These are phyloP conservation scores for Senna siamea DNA, from an alignment of 306 rosid species.

Conservation along the genomic window DNA sequence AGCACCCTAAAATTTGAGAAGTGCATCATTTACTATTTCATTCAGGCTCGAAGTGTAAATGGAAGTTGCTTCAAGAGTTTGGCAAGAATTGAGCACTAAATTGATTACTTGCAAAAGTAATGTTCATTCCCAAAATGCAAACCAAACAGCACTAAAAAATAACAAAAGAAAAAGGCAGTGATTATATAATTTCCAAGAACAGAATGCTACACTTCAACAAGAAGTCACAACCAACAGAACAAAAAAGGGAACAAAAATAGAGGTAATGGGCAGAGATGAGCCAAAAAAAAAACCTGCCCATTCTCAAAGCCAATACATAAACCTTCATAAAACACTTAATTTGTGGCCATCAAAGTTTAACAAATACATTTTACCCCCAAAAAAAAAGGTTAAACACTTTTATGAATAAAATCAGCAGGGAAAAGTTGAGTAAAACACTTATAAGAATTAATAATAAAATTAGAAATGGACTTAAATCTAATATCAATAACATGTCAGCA, in stretches of 20 bases:
- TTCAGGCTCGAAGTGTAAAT: conserved; percentile 12
- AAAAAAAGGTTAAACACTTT: not conserved
- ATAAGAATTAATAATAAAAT: conserved; percentile 16
- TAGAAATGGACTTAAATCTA: conserved; percentile 4
- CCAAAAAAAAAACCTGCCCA: not conserved
- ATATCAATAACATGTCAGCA: conserved; percentile 30
- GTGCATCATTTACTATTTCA: conserved; percentile 28
- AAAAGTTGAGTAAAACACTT: not conserved
- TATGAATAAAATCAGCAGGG: not conserved
- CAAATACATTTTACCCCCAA: not conserved
- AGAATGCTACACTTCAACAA: not conserved
- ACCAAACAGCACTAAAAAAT: conserved; percentile 6
- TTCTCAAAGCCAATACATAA: not conserved
- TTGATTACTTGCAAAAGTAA: conserved; percentile 6
- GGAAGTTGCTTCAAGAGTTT: not conserved
- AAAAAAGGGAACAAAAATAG: not conserved
- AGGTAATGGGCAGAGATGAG: conserved; percentile 11
- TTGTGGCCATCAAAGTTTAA: conserved; percentile 15
- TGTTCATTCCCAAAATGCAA: conserved; percentile 27
- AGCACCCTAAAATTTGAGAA: not conserved
- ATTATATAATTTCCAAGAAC: not conserved
- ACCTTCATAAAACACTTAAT: not conserved
- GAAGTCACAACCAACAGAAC: not conserved
- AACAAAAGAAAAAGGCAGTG: not conserved
- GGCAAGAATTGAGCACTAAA: not conserved